phyloP scores from a whole-genome alignment of 768 basidiomycete genomes.

The Boletus rufocinnamomeus region DNA sequence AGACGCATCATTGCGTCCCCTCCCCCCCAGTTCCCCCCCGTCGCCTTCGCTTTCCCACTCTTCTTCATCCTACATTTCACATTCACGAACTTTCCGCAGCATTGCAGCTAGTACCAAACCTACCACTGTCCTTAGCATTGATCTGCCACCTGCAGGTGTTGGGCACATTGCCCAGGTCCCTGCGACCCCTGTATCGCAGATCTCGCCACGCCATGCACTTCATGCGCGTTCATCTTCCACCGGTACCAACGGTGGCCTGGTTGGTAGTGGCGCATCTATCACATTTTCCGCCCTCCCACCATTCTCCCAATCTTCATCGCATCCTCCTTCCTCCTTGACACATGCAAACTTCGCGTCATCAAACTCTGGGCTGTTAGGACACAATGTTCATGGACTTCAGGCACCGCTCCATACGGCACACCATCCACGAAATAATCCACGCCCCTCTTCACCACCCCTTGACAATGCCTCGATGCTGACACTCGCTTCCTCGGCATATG shows the following conservation, averaged over 20 bases:
- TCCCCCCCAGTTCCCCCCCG: conserved; percentile 86
- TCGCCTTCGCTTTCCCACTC: conserved; percentile 85
- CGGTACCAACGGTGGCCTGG: conserved; percentile 46
- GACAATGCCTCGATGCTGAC: conserved; percentile 94
- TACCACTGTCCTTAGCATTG: conserved; percentile 90
- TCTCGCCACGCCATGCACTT: conserved; percentile 51
- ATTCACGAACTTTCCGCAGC: conserved; percentile 79
- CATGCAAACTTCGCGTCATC: conserved; percentile 23
- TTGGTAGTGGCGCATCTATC: conserved; percentile 58
- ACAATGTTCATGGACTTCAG: conserved; percentile 47
- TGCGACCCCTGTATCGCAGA: conserved; percentile 53
- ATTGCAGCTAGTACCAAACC: conserved; percentile 91
- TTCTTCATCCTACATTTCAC: conserved; percentile 81
- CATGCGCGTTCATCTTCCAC: conserved; percentile 66
- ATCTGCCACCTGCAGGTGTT: conserved; percentile 76
- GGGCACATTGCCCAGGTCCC: conserved; percentile 92
- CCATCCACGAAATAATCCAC: conserved; percentile 94
- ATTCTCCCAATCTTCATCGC: conserved; percentile 45
- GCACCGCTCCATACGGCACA: conserved; percentile 90
- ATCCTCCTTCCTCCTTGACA: conserved; percentile 41
- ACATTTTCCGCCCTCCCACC: conserved; percentile 73
- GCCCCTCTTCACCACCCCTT: conserved; percentile 85
- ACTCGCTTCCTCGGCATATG: conserved; percentile 91
- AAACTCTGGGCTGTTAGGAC: conserved; percentile 36
- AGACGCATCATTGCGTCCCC: conserved; percentile 87